Evolutionary conservation across 805 yeast genomes (phyloP).

Genomic region (Kazachstania bromeliacearum): DNA sequence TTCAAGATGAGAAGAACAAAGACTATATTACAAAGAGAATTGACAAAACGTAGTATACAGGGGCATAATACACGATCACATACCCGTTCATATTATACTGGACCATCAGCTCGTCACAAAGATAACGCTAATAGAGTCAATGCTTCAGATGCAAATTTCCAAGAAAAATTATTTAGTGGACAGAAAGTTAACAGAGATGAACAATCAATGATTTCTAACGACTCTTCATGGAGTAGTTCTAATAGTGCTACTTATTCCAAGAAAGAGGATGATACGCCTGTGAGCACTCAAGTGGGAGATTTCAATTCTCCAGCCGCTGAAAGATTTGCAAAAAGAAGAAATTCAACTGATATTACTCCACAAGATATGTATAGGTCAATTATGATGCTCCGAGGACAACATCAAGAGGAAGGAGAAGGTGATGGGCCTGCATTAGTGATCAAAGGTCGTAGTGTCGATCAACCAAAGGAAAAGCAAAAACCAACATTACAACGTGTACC

Average conservation of each 20-base stretch:
- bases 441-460: slow-evolving; percentile 45
- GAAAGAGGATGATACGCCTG: background rate
- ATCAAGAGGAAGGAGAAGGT: slow-evolving; percentile 39
- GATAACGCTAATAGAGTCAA: slow-evolving; percentile 1
- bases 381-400: slow-evolving; percentile 59
- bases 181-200: slow-evolving; percentile 28
- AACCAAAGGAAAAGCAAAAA: slow-evolving; percentile 7
- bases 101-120: background rate
- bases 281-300: background rate
- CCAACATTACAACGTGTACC: slow-evolving; percentile 8
- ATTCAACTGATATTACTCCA: slow-evolving; percentile 52
- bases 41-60: slow-evolving; percentile 20
- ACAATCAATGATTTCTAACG: slow-evolving; percentile 7
- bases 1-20: slow-evolving; percentile 70
- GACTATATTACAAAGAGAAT: slow-evolving; percentile 27
- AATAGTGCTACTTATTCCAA: background rate
- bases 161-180: slow-evolving; percentile 30
- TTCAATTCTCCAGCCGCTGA: slow-evolving; percentile 12
- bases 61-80: background rate
- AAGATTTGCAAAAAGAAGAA: slow-evolving; percentile 27
- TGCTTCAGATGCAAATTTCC: slow-evolving; percentile 19
- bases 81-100: background rate
- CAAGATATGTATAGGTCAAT: slow-evolving; percentile 79
- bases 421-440: slow-evolving; percentile 75
- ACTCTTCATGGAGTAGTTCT: slow-evolving; percentile 1